Base-by-base conservation (phyloP, 257 asterid genomes). In the Craterostigma plantagineum region DNA sequence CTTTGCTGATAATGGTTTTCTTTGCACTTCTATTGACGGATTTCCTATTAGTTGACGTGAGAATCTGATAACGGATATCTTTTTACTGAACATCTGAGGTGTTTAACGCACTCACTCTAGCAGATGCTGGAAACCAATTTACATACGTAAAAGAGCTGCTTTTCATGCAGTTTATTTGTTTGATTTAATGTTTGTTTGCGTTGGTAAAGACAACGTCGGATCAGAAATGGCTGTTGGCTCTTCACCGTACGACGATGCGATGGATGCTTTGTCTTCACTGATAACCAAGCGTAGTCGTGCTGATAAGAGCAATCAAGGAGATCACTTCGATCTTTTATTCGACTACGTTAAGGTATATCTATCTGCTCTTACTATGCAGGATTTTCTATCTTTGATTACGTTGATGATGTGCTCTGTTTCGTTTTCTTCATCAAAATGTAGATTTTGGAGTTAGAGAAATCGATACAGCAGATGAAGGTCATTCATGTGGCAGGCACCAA, bases 401-500 rank as follows among this genome's bases (percentile, higher is more conserved):
- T 23, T 23, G 13, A n/a, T 35, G 51, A 48, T 42, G 35, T 7
- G 27, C 40, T 14, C 3, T 33, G 35, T 23, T 23, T 6, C 30
- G 2, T 23, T 23, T 23, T 23, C 4, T 23, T 23, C 6, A 23
- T 23, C 30, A 23, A 23, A n/a, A 2, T 54, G 23, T 53, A 90
- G 99, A 70, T 83, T 0, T 55, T 90, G 71, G 99, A 79, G 45
- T 56, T 90, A 42, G 99, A 79, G 71, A 92, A 83, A 53, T 58
- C 92, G 3, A 63, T 90, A 12, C 72, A 75, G 54, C 56, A 83
- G 68, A 71, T 90, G 90, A 90, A 83, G 77, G 49, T 90, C 53
- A 83, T 90, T 72, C 99, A 90, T 50, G 95, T 90, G 35, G 95
- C 99, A 7, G 99, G 99, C 42, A 90, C 99, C 56, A 90, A 90